Base-by-base conservation (phyloP, 1,139 yeast genomes). In the Oligophagozyma castellii region DNA sequence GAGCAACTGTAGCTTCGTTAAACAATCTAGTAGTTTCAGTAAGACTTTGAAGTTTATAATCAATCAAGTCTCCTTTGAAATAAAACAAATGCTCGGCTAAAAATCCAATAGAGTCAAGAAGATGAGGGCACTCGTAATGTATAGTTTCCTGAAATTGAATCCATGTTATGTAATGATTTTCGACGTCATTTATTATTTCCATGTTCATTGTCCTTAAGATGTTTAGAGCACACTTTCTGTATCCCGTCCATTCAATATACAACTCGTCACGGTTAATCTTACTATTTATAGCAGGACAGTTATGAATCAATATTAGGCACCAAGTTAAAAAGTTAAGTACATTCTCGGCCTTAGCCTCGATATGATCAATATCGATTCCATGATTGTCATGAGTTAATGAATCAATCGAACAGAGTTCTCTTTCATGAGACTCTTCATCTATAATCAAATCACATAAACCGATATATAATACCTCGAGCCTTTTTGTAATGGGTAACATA, bases 181-280 rank as follows among this genome's bases (percentile, higher is more conserved):
- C 30, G 2, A 55, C 29, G 29, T 53, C 58, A 1, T 43, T 32
- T 0, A 33, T 23, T 14, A 63, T 43, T 5, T 43, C 39, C 5
- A 58, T 35, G 29, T 63, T 58, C 43, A 73, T 56, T n/a, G 68
- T 60, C 30, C 67, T 51, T n/a, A 73, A 32, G 10, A 74, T 38
- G n/a, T 40, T 41, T 5, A 45, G 25, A 1, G 61, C 57, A 24
- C 46, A 36, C 2, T 26, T 16, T 30, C 48, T 46, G 38, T 45
- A 58, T 4, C 32, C 14, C 3, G 39, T 31, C 44, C 53, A 48
- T 2, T 42, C 30, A 0, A 29, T 26, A 5, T 36, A 32, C 5
- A 34, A 29, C 3, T 33, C 12, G 33, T 43, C 16, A 29, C 31
- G 34, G 8, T 36, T 30, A 3, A 42, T 25, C 22, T 27, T 31